phyloP scores from a whole-genome alignment of 106 monocot genomes.

The Dactylorhiza incarnata region DNA sequence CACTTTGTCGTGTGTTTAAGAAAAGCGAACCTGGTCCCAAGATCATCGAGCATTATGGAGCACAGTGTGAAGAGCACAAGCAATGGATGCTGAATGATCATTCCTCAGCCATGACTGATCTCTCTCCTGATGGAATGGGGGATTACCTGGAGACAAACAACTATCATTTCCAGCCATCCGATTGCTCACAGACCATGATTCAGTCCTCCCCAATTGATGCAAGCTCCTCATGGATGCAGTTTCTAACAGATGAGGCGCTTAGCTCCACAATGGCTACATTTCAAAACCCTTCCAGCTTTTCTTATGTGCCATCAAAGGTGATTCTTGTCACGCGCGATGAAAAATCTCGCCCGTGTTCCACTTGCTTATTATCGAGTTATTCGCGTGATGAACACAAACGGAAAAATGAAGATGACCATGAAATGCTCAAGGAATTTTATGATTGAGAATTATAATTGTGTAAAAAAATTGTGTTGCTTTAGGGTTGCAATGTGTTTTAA shows the following conservation, averaged over 20 bases:
- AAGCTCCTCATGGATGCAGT: constrained; percentile 70
- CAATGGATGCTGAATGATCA: constrained; percentile 28
- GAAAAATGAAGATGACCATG: too few species aligned
- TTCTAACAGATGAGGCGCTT: constrained; percentile 47
- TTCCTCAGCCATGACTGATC: constrained; percentile 25
- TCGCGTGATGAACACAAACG: too few species aligned
- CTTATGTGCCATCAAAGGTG: constrained; percentile 74
- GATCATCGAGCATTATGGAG: constrained; percentile 70
- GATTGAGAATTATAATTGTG: too few species aligned
- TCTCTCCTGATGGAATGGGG: constrained; percentile 38
- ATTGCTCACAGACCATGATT: constrained; percentile 3
- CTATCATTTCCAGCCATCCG: constrained; percentile 12
- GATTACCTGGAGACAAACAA: constrained; percentile 26
- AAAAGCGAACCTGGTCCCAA: constrained; percentile 70
- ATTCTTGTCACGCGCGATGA: too few species aligned
- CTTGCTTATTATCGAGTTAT: too few species aligned
- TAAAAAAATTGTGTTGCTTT: too few species aligned
- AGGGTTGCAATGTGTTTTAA: too few species aligned
- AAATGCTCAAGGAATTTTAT: too few species aligned
- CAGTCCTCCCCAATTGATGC: constrained; percentile 9
- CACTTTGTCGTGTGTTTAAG: constrained; percentile 80
- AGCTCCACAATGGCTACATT: constrained; percentile 14
- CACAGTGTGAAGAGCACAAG: constrained; percentile 24
- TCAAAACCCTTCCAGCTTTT: constrained; percentile 24
- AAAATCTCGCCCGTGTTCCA: too few species aligned